Conservation (phyloP, 352 stramenopile species). For the Pythium phragmiticola region DNA sequence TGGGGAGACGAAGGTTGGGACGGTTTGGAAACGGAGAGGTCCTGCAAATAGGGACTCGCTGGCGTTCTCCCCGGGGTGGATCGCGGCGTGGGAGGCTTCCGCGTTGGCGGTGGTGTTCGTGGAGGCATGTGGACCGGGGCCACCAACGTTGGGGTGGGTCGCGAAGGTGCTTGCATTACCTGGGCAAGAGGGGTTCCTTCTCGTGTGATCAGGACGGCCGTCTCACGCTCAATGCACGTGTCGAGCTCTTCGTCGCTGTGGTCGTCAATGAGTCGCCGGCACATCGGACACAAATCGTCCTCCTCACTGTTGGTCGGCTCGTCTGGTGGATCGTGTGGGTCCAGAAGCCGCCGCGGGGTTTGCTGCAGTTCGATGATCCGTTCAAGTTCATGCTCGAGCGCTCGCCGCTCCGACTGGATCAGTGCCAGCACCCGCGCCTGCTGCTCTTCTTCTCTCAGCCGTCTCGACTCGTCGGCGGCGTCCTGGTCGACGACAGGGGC, state of each 20-base stretch:
- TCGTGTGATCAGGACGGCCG: background rate
- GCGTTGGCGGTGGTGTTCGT: conserved; percentile 6
- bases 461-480: background rate
- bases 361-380: conserved; percentile 23
- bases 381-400: conserved; percentile 46
- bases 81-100: conserved; percentile 10
- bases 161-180: background rate
- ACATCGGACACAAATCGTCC: conserved; percentile 55
- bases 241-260: conserved; percentile 60
- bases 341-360: background rate
- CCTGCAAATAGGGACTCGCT: conserved; percentile 21
- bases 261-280: conserved; percentile 48
- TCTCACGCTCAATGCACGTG: conserved; percentile 57
- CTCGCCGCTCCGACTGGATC: conserved; percentile 33
- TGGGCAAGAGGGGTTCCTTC: background rate
- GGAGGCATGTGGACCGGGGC: background rate
- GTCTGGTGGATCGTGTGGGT: background rate
- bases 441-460: background rate
- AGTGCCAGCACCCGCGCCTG: conserved; percentile 11
- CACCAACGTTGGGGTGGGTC: background rate
- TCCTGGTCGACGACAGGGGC: background rate
- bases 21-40: conserved; percentile 6
- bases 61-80: conserved; percentile 4
- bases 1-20: background rate
- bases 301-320: conserved; percentile 5